phyloP scores from a whole-genome alignment of 1,284 basidiomycete species.

The Coniferiporia weirii region DNA sequence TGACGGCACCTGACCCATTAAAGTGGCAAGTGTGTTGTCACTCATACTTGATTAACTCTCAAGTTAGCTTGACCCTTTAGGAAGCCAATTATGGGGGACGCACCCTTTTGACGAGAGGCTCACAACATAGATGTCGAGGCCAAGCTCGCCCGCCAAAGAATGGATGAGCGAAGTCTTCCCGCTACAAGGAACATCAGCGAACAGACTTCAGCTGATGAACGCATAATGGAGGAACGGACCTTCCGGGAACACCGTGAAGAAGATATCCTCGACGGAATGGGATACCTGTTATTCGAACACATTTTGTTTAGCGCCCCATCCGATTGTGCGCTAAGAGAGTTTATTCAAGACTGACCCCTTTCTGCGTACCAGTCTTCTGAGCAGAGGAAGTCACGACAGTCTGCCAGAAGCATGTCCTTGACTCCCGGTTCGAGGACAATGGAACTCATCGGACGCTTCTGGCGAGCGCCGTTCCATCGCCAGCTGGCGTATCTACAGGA shows the following conservation, averaged over 20 bases:
- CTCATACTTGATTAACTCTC: constrained; percentile 57
- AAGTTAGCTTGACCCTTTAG: constrained; percentile 3
- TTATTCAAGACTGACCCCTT: constrained; percentile 49
- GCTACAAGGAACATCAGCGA: constrained; percentile 33
- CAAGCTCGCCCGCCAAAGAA: constrained; percentile 79
- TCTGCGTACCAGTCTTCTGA: constrained; percentile 87
- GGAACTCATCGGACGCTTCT: constrained; percentile 81
- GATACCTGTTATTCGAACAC: constrained; percentile 47
- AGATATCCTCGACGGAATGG: constrained; percentile 83
- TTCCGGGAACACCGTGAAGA: constrained; percentile 78
- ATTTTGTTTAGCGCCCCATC: constrained; percentile 14
- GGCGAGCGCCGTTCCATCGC: constrained; percentile 81
- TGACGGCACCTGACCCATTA: constrained; percentile 80
- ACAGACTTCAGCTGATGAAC: constrained; percentile 18
- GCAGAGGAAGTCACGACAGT: constrained; percentile 77
- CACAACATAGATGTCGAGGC: constrained; percentile 85
- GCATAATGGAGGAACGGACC: constrained; percentile 38
- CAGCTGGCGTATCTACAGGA: constrained; percentile 60
- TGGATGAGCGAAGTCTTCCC: constrained; percentile 83
- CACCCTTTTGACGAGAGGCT: constrained; percentile 81
- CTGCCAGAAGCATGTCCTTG: constrained; percentile 80
- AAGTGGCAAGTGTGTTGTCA: constrained; percentile 75
- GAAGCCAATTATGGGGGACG: constrained; percentile 22
- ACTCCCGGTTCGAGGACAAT: constrained; percentile 81
- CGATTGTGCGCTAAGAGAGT: constrained; percentile 21